These are phyloP conservation scores for Penicillium griseofulvum DNA, from an alignment of 2,329 filamentous ascomycete genomes.

Conservation along the genomic window DNA sequence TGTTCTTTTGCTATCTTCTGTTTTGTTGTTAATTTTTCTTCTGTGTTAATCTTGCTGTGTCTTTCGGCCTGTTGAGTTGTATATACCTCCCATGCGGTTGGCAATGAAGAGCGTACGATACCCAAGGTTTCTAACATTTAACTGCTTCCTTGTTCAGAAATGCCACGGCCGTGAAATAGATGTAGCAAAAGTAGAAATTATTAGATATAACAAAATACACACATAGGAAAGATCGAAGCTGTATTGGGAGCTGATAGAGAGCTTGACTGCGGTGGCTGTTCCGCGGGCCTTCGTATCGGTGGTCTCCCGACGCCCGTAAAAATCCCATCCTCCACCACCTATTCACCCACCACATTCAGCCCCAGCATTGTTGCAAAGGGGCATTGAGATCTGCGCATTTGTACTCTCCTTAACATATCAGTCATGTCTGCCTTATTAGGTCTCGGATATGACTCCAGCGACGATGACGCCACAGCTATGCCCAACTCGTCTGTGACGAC, in stretches of 20 bases:
- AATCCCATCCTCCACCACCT: conserved; percentile 21
- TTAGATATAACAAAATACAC: neutral
- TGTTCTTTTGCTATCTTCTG: conserved; percentile 18
- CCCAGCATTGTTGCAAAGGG: conserved; percentile 1
- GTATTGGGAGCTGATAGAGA: neutral
- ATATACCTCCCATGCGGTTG: conserved; percentile 39
- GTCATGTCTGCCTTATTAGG: conserved; percentile 47
- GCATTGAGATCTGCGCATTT: conserved; percentile 2
- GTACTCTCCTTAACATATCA: neutral
- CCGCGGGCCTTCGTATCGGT: conserved; percentile 24
- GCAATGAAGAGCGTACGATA: conserved; percentile 42
- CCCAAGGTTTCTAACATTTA: conserved; percentile 29
- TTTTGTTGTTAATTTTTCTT: conserved; percentile 24
- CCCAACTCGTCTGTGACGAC: conserved; percentile 29
- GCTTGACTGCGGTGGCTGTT: conserved; percentile 3
- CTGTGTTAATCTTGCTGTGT: conserved; percentile 24
- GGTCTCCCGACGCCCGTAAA: conserved; percentile 33
- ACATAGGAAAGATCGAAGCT: neutral
- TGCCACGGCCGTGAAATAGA: neutral
- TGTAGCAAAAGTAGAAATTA: neutral
- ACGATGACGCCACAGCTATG: conserved; percentile 42
- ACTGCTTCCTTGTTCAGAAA: neutral
- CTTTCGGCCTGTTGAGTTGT: conserved; percentile 32
- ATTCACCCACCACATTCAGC: conserved; percentile 7
- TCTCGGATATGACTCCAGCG: conserved; percentile 48